phyloP scores from a whole-genome alignment of 352 stramenopile species.

The Achlya hypogyna region DNA sequence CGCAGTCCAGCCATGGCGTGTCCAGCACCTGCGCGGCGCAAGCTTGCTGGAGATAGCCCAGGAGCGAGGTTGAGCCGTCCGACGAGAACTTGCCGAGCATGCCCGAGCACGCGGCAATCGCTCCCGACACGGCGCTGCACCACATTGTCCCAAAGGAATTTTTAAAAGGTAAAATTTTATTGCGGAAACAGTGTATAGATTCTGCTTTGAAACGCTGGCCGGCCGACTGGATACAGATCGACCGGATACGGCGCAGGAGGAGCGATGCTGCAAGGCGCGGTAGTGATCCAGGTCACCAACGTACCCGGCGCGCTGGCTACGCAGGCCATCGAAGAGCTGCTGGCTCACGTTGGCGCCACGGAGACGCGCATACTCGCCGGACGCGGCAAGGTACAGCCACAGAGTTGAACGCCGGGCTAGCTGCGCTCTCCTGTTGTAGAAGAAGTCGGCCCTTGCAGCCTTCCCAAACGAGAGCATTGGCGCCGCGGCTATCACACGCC shows the following conservation, averaged over 20 bases:
- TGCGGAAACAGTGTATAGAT: too few relatives aligned
- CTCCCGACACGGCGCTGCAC: slow-evolving; percentile 16
- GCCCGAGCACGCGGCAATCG: slow-evolving; percentile 15
- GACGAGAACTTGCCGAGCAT: slow-evolving; percentile 20
- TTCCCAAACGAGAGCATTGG: slow-evolving; percentile 34
- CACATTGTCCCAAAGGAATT: slow-evolving; percentile 1
- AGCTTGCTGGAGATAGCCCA: not conserved
- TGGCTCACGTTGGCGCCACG: slow-evolving; percentile 48
- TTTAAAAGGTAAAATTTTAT: too few relatives aligned
- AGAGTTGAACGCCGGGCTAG: slow-evolving; percentile 26
- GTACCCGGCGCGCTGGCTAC: slow-evolving; percentile 45
- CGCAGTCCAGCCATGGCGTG: slow-evolving; percentile 4
- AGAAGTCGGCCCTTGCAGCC: slow-evolving; percentile 30
- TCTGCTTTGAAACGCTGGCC: too few relatives aligned
- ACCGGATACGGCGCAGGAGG: not conserved
- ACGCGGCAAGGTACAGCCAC: slow-evolving; percentile 21
- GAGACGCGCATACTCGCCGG: slow-evolving; percentile 25
- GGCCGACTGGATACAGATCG: too few relatives aligned
- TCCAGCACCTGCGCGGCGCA: not conserved
- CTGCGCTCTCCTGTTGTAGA: slow-evolving; percentile 29
- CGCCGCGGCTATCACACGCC: slow-evolving; percentile 29
- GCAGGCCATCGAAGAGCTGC: slow-evolving; percentile 44
- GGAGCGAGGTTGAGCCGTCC: slow-evolving; percentile 3
- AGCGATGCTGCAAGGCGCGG: not conserved
- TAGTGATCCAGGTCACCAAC: slow-evolving; percentile 31